Conservation (phyloP, 495 filamentous ascomycete genomes). For the Parathielavia appendiculata region DNA sequence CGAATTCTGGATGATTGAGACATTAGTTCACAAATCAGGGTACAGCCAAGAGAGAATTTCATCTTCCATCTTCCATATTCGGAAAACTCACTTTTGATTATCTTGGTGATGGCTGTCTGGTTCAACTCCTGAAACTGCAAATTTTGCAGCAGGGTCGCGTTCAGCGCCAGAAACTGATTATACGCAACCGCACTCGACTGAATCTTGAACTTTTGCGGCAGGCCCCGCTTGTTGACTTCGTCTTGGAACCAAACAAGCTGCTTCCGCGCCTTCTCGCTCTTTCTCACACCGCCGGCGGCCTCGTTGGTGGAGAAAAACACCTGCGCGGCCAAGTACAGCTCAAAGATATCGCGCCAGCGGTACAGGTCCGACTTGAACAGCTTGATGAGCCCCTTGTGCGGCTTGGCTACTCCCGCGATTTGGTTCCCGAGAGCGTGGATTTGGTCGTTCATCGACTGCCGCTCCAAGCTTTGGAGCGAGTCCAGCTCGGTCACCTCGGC, state of each 20-base stretch:
- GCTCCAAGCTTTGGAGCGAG: constrained; percentile 53
- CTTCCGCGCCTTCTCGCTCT: constrained; percentile 46
- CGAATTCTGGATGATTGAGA: constrained; percentile 55
- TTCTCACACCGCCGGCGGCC: constrained; percentile 52
- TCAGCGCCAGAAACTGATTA: constrained; percentile 58
- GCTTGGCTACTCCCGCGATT: constrained; percentile 54
- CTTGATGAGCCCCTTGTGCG: constrained; percentile 37
- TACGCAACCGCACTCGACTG: constrained; percentile 52
- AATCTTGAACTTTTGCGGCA: constrained; percentile 54
- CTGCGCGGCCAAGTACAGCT: constrained; percentile 61
- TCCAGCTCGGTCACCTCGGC: constrained; percentile 57
- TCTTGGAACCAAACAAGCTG: constrained; percentile 56
- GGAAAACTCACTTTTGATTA: constrained; percentile 66
- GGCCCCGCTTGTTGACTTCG: constrained; percentile 48
- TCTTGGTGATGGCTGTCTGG: constrained; percentile 62
- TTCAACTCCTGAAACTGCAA: constrained; percentile 73
- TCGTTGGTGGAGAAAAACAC: constrained; percentile 70
- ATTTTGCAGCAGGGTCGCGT: constrained; percentile 57
- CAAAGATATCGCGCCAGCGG: constrained; percentile 68
- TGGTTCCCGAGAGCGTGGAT: constrained; percentile 52
- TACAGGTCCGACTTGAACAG: constrained; percentile 58
- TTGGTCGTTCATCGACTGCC: constrained; percentile 47
- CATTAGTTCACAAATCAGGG: background rate
- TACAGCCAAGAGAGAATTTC: background rate
- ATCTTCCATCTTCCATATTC: no score